Evolutionary conservation across 2,329 filamentous ascomycete species (phyloP), one percentile per base, ranked within the genome.

Genomic region (Daldinia sp.): DNA sequence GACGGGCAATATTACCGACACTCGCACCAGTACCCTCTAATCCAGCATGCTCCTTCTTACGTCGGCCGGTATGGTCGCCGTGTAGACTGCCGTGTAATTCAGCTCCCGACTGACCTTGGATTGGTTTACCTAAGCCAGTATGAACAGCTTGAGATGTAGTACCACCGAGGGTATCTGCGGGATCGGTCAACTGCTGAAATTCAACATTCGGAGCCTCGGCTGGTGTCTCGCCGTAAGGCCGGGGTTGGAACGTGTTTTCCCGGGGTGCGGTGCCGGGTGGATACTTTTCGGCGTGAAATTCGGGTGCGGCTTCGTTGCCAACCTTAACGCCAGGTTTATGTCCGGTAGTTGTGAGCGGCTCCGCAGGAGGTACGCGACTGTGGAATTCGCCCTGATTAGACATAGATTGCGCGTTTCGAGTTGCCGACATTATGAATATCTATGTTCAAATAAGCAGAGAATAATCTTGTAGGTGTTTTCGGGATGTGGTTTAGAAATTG

Each of bases 231-330:
- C 66, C 63, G 13, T 71, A 62, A 1, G 78, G 70, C 49, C 79
- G 75, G 9, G 82, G 80, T 37, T 75, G 68, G 72, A 77, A 81
- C 8, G 75, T 78, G 55, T 74, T 50, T 52, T 79, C 73, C 11
- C 62, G 62, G 2, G 90, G 90, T 0, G 90, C 90, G 3, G 85
- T 85, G 61, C 90, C 90, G 0, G 88, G 77, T 0, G 87, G 82
- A 32, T 87, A 77, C 1, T 82, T 83, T 74, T 92, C 68, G 21
- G 85, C 83, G 70, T 83, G 79, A 79, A 90, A 93, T 71, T 90
- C 89, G 17, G 86, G 86, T 10, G 77, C 72, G 21, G 78, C 77
- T 54, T 89, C 87, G 68, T 87, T 85, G 70, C 85, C 85, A 59
- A 86, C 82, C 63, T 85, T 82, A 68, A 82, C 79, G 53, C 89